Evolutionary conservation across 805 yeast species (phyloP), one percentile per base, ranked within the genome.

Genomic region (Nakazawaea wyomingensis): DNA sequence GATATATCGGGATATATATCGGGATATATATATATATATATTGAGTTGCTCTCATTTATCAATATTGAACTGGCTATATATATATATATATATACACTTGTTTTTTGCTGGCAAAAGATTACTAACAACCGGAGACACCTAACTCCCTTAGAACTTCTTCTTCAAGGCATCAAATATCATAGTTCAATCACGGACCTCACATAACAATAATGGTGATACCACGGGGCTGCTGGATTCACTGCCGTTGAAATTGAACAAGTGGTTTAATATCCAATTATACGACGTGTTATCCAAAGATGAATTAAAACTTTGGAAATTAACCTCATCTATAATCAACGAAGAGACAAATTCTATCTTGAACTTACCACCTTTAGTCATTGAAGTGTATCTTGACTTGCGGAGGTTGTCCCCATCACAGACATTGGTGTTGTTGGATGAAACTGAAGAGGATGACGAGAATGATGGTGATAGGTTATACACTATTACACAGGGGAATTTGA

Each of bases 341-440:
- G 40, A 39, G 24, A 48, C 48, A 17, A 50, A 48, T 27, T 78
- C 75, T 47, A 46, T 73, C 3, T 47, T 68, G 3, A 46, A 53
- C n/a, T 59, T 81, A 13, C 87, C 95, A 1, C 96, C 97, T 1
- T 69, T 93, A 59, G 85, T 93, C 13, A 72, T 93, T 20, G 99
- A 93, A 59, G 81, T 93, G 0, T 85, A 73, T 51, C 66, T 88
- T 44, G 95, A 87, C 55, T 66, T 86, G 43, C 64, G 85, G 18
- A 71, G 66, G 18, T 58, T 85, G 37, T 62, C 73, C 5, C 60
- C 78, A 1, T 73, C 76, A 33, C 86, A 83, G 48, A 68, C 78
- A 17, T 68, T 85, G 24, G 72, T 79, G 27, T 59, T 85, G 31
- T 66, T 66, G 22, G 90, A 83, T 11, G 27, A 24, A 24, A 11